These are phyloP conservation scores for Cyberlindnera mrakii DNA, from an alignment of 805 yeast species.

Conservation along the genomic window DNA sequence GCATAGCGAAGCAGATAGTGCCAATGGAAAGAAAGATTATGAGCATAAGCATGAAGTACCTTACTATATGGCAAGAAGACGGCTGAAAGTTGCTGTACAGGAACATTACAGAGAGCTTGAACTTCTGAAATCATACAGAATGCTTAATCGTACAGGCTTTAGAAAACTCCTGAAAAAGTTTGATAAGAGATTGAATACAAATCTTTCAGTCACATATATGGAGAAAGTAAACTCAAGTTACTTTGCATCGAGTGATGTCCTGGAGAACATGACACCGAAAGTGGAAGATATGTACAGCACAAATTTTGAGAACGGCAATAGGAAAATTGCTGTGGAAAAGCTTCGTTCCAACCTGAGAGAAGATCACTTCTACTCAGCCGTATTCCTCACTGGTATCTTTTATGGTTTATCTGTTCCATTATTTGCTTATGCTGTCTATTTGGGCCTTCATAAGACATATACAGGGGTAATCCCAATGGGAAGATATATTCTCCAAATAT, in stretches of 20 bases:
- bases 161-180: constrained; percentile 86
- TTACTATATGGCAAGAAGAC: constrained; percentile 58
- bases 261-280: constrained; percentile 57
- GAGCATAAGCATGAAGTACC: constrained; percentile 40
- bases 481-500: constrained; percentile 64
- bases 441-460: constrained; percentile 40
- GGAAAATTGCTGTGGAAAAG: constrained; percentile 63
- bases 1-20: neutral
- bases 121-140: constrained; percentile 61
- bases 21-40: constrained; percentile 40
- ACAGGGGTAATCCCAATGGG: constrained; percentile 48
- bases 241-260: constrained; percentile 55
- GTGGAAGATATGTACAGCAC: constrained; percentile 64
- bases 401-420: constrained; percentile 71
- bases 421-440: constrained; percentile 48
- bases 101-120: constrained; percentile 74
- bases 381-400: constrained; percentile 60
- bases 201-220: constrained; percentile 44
- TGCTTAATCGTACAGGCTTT: constrained; percentile 80
- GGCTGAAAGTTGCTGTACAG: constrained; percentile 58
- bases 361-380: constrained; percentile 31
- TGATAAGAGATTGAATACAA: constrained; percentile 61
- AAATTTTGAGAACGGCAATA: constrained; percentile 64
- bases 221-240: constrained; percentile 49
- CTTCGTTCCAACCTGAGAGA: constrained; percentile 43